These are phyloP conservation scores for Globisporangium acanthophoron DNA, from an alignment of 352 stramenopile genomes.

Conservation along the genomic window DNA sequence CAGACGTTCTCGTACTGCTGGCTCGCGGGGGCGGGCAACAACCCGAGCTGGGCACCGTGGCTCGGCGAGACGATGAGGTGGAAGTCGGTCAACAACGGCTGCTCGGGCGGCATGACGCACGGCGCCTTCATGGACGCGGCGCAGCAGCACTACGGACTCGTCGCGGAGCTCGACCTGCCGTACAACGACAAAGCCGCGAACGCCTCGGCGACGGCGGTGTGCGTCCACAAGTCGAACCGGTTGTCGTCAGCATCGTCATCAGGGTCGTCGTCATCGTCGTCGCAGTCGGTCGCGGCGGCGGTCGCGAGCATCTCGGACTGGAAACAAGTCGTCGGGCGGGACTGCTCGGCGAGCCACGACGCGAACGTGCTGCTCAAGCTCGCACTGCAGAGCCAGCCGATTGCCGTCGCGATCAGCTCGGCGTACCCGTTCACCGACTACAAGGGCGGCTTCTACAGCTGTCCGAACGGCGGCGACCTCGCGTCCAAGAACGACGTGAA, in stretches of 20 bases:
- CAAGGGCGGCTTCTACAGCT: slow-evolving; percentile 59
- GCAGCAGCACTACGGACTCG: slow-evolving; percentile 46
- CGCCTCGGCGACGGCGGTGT: slow-evolving; percentile 8
- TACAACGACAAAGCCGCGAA: slow-evolving; percentile 30
- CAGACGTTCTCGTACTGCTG: slow-evolving; percentile 79
- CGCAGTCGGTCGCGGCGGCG: too few species aligned
- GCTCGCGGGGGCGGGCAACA: slow-evolving; percentile 19
- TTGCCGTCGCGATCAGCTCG: slow-evolving; percentile 75
- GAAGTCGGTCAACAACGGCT: slow-evolving; percentile 73
- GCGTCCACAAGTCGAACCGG: slow-evolving; percentile 24
- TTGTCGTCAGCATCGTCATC: slow-evolving; percentile 14
- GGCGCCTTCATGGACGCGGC: slow-evolving; percentile 70
- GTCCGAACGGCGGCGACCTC: slow-evolving; percentile 54
- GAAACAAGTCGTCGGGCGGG: slow-evolving; percentile 55
- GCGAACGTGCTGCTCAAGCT: slow-evolving; percentile 42
- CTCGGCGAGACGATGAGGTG: slow-evolving; percentile 60
- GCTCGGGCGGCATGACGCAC: slow-evolving; percentile 78
- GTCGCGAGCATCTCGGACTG: slow-evolving; percentile 62
- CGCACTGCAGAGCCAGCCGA: slow-evolving; percentile 60
- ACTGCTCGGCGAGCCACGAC: slow-evolving; percentile 52
- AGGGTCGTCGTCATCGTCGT: too few species aligned
- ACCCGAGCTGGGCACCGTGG: slow-evolving; percentile 38
- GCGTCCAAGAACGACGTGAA: slow-evolving; percentile 69
- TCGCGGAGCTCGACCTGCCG: slow-evolving; percentile 66
- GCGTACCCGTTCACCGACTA: slow-evolving; percentile 70